Conservation (phyloP, 2,329 filamentous ascomycete species). For the Aureobasidium sp. region DNA sequence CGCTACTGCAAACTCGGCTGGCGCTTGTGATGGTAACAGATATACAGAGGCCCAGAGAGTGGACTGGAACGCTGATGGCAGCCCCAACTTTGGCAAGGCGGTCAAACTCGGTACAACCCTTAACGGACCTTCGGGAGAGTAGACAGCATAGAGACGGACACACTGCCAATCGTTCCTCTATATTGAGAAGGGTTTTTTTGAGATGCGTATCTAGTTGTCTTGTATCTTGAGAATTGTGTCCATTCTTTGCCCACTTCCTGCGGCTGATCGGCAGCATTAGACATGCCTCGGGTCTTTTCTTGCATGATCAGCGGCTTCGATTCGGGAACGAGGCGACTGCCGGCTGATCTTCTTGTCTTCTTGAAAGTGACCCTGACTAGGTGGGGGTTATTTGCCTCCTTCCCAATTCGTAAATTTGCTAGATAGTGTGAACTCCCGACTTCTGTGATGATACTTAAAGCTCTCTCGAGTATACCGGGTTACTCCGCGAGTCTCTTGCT, state of each 20-base stretch:
- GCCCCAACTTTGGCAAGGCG: constrained; percentile 42
- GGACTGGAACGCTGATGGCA: constrained; percentile 42
- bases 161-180: too few species aligned
- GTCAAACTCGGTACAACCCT: constrained; percentile 23
- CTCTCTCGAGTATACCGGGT: neutral
- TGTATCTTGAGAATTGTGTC: too few species aligned
- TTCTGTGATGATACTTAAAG: neutral
- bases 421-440: neutral
- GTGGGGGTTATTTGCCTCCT: neutral
- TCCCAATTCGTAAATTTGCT: neutral
- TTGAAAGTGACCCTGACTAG: too few species aligned
- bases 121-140: constrained; percentile 31
- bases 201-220: neutral
- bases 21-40: constrained; percentile 45
- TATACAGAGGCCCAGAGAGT: constrained; percentile 47
- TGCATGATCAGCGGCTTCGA: too few species aligned
- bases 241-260: too few species aligned
- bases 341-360: too few species aligned
- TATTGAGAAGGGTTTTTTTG: too few species aligned
- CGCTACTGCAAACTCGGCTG: constrained; percentile 40
- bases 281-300: too few species aligned
- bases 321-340: too few species aligned
- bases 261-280: too few species aligned
- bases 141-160: neutral
- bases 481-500: too few species aligned